Evolutionary conservation across 495 filamentous ascomycete genomes (phyloP), one percentile per base, ranked within the genome.

Genomic region (Cercophora samala): DNA sequence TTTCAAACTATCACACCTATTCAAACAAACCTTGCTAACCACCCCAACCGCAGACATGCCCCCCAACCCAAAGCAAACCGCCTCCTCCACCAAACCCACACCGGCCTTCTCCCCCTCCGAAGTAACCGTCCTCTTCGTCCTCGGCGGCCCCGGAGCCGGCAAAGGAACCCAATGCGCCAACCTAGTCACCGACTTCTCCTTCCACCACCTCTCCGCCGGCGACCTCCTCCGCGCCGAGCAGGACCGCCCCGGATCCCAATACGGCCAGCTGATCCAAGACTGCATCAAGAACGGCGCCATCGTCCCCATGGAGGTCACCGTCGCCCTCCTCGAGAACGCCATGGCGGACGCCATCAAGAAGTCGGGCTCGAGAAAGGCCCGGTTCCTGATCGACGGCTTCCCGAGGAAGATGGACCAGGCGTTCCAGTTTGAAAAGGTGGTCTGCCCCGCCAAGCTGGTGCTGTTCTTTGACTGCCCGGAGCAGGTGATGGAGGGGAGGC

Each of bases 251-350:
- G 93, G 91, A 53, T 90, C 86, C 69, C 84, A 97, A 75, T 97
- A 96, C 78, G 95, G 95, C 73, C 84, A 89, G 37, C 83, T 98
- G 78, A 99, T 99, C 85, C 88, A 88, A 66, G 81, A 87, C 58
- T 92, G 93, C 82, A 99, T 99, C 83, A 87, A 86, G 51, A 89
- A 99, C 75, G 95, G 95, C 67, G 89, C 87, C 70, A 99, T 99
- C 78, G 95, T 99, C 68, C 95, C 95, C 11, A 97, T 97, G 94
- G 94, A 98, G 74, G 93, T 99, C 22, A 99, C 95, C n/a, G 89
- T 99, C 51, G 88, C 90, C 26, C 77, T 99, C 18, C 85, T 99
- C 3, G 95, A 97, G 77, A 93, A 96, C 75, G 91, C 93, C 8
- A 97, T 99, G 91, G 86, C 82, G 64, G 87, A 86, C 4, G 79